Evolutionary conservation across 768 basidiomycete species (phyloP), one percentile per base, ranked within the genome.

Genomic region (Arthromyces matolae): DNA sequence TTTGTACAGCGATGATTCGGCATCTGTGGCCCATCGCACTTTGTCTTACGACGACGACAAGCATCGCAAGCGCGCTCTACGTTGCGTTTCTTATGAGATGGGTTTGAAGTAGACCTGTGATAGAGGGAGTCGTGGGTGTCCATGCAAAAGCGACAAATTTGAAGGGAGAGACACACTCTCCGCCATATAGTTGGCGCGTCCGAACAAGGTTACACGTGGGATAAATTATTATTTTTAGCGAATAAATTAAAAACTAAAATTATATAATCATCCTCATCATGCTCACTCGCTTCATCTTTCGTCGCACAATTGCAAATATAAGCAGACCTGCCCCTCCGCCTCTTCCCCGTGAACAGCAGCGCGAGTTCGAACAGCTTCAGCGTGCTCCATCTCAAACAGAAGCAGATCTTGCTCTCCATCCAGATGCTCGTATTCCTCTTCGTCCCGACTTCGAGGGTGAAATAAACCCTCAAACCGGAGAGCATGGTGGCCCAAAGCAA

Each of bases 351-450:
- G 75, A 79, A 20, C 77, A 89, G 48, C 93, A 95, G 61, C 81
- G 80, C 45, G 89, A 93, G 64, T 94, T 94, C 49, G 90, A 95
- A 61, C 76, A 83, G n/a, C 83, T 93, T 28, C 76, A 84, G 53
- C 78, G 83, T 16, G 70, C 66, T 3, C 75, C 76, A n/a, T 8
- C 66, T 71, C 3, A 59, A 69, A 14, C 42, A 56, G 69, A 75
- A 25, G 59, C 68, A 2, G 75, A 71, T 23, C 68, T 76, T 16
- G 69, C 78, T 2, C 59, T 80, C 35, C 89, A 92, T 58, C 86
- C 88, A 2, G 88, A 93, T 59, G 79, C 85, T 0, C 80, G 75
- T 19, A 63, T 64, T 13, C 79, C 81, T 1, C 49, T 84, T 19
- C 67, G 71, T 16, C 72, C 83, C 8, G 84, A 88, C 55, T 93